Base-by-base conservation (phyloP, 2,329 filamentous ascomycete species). In the Hypoxylon rubiginosum region DNA sequence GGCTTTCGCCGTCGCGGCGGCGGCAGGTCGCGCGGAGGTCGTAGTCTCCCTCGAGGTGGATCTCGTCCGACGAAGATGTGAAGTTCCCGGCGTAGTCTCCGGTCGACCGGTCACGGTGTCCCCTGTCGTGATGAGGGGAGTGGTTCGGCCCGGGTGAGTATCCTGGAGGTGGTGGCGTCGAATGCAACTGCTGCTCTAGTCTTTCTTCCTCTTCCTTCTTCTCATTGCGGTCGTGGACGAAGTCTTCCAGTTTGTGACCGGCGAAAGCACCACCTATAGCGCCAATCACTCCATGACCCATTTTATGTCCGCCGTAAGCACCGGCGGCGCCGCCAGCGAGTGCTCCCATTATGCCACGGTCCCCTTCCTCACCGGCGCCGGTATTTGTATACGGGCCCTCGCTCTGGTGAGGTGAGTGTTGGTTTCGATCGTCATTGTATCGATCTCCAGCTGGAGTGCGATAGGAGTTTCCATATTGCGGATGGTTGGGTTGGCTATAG, bases 171-270 rank as follows among this genome's bases (percentile, higher is more conserved):
- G 61, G 64, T 21, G 61, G 57, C 15, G 55, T 13, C 3, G 63
- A 64, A 24, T 64, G 41, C 6, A 28, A 24, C 15, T 77, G 70
- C 19, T 80, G 73, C 13, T 66, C 56, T 3, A 66, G 56, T 32
- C 62, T 61, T 63, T 72, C 61, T 32, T 73, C 72, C 28, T 73
- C 74, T 24, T 72, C 69, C 73, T 81, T 80, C 64, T 79, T 75
- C 56, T 82, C 80, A 62, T 82, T 74, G 26, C 77, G 77, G 66
- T 82, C 80, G 3, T 72, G 72, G 2, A 77, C 76, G 7, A 74
- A 78, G 55, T 82, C 81, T 62, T 82, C 77, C 11, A 80, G 58
- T 68, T 82, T 81, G 71, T 81, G 79, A 2, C 81, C 81, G 2
- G 79, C 79, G 36, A 82, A 74, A 10, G 81, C 81, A 11, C 81